A percentile compares a stretch with the other conserved stretches of the same genome.
These are phyloP conservation scores for Populus ilicifolia DNA, from an alignment of 345 rosid species.

Conservation along the genomic window DNA sequence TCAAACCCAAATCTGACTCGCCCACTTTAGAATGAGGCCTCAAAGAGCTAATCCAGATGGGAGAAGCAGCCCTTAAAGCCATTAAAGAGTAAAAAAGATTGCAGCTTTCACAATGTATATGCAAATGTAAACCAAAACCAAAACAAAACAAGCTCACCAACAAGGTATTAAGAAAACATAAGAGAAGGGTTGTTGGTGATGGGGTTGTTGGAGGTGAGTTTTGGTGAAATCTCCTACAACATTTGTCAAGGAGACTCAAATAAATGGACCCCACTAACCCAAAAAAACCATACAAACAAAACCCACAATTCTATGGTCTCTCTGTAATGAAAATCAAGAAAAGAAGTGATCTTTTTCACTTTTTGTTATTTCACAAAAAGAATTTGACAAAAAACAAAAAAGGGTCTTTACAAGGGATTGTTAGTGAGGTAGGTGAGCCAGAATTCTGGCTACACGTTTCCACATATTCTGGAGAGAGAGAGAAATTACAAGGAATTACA, in stretches of 20 bases:
- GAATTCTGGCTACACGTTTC: conserved; percentile 16
- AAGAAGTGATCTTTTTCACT: not conserved
- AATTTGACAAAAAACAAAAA: not conserved
- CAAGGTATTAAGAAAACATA: not conserved
- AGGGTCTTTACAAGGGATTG: not conserved
- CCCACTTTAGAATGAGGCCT: conserved; percentile 31
- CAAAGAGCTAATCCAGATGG: conserved; percentile 53
- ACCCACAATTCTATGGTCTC: not conserved
- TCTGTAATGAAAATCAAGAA: not conserved
- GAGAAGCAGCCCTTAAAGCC: conserved; percentile 52
- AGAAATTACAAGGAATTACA: not conserved
- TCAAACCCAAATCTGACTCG: conserved; percentile 28
- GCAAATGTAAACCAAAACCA: not conserved
- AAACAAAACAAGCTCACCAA: not conserved
- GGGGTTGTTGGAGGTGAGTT: conserved; percentile 15
- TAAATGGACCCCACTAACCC: not conserved
- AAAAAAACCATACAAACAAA: not conserved
- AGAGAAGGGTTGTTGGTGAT: conserved; percentile 16
- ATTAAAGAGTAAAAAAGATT: conserved; percentile 19
- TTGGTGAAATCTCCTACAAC: conserved; percentile 29
- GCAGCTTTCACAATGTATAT: conserved; percentile 23
- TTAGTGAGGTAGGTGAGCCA: conserved; percentile 7
- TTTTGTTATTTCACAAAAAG: not conserved
- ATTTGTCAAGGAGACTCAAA: conserved; percentile 14
- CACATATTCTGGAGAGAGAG: not conserved